A percentile compares a stretch with the other conserved stretches of the same genome.
Evolutionary conservation across 768 basidiomycete genomes (phyloP).

Genomic region (Favolaschia claudopus): DNA sequence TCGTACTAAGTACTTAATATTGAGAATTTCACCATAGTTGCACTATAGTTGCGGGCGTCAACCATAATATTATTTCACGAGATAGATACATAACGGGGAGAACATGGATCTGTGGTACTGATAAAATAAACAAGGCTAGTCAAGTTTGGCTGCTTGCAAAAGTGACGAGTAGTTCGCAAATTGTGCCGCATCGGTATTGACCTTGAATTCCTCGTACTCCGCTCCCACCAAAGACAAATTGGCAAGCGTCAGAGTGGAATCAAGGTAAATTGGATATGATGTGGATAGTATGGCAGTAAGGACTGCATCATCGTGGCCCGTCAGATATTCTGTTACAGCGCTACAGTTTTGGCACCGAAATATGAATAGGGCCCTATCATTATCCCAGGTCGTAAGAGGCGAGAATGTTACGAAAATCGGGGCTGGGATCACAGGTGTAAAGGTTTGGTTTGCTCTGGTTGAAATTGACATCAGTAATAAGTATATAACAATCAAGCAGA

Average conservation of each 20-base stretch:
- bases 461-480: not conserved
- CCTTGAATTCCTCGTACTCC: not conserved
- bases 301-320: not conserved
- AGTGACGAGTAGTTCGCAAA: constrained; percentile 8
- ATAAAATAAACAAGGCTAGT: too few relatives aligned
- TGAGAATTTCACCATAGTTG: too few relatives aligned
- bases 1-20: too few relatives aligned
- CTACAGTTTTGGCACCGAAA: constrained; percentile 12
- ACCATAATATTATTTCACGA: too few relatives aligned
- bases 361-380: not conserved
- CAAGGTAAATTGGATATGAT: constrained; percentile 2
- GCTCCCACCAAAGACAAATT: constrained; percentile 3
- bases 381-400: not conserved
- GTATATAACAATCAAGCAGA: not conserved
- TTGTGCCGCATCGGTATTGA: not conserved
- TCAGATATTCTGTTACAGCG: not conserved
- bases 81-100: too few relatives aligned
- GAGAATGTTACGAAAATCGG: not conserved
- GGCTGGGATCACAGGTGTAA: not conserved
- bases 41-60: too few relatives aligned
- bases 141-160: not conserved
- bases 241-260: constrained; percentile 1
- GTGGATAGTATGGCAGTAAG: not conserved
- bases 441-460: not conserved
- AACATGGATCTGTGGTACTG: too few relatives aligned